Conservation (phyloP, 2,329 filamentous ascomycete species). For the Cercospora berteroae region DNA sequence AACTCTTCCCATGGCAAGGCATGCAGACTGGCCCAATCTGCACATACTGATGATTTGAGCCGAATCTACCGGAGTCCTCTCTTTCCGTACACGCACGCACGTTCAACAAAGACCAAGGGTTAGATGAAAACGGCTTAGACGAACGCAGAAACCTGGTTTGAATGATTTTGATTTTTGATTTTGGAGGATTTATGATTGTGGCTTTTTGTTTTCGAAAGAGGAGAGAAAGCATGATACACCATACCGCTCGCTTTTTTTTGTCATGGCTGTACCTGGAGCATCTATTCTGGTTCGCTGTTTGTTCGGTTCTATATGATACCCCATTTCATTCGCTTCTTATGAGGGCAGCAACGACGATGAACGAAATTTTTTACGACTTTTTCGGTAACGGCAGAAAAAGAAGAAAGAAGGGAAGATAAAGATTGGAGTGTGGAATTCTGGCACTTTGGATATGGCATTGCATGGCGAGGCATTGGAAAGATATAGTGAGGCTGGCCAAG, state of each 20-base stretch:
- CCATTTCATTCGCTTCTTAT: conserved; percentile 15
- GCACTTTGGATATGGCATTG: not conserved
- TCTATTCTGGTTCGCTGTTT: conserved; percentile 1
- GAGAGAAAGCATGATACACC: conserved; percentile 2
- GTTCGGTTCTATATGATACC: conserved; percentile 13
- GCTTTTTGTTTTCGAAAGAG: not conserved
- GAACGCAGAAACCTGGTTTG: not conserved
- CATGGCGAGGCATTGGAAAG: not conserved
- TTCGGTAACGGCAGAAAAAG: not conserved
- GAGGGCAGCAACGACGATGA: not conserved
- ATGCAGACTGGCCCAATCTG: not conserved
- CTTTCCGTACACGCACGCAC: not conserved
- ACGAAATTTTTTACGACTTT: not conserved
- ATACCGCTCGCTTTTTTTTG: conserved; percentile 6
- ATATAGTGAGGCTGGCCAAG: not conserved
- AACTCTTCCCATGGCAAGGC: not conserved
- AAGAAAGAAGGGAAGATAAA: not conserved
- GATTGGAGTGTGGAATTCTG: not conserved
- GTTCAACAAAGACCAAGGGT: not conserved
- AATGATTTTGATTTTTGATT: not conserved
- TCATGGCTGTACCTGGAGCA: not conserved
- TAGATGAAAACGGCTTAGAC: not conserved
- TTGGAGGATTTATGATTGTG: not conserved
- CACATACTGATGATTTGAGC: not conserved
- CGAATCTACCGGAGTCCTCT: not conserved